Conservation (phyloP, 176 grass and related monocot species). For the Oryza glumipatula region DNA sequence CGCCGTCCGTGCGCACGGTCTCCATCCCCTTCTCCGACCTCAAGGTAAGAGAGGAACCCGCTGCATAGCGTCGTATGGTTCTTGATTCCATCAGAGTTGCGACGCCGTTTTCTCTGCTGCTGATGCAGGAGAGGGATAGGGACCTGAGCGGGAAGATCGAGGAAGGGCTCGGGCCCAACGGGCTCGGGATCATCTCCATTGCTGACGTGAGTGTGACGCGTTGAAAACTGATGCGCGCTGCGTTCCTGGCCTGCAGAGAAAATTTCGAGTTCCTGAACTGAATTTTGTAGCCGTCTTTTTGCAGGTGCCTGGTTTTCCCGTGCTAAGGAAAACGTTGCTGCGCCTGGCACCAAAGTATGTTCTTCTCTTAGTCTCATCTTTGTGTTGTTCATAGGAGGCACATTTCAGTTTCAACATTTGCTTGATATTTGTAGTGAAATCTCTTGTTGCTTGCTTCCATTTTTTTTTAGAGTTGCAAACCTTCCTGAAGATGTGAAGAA, state of each 20-base stretch:
- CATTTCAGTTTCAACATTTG: not conserved
- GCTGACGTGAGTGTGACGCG: slow-evolving; percentile 57
- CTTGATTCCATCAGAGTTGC: not conserved
- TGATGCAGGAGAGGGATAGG: slow-evolving; percentile 64
- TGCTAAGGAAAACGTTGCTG: slow-evolving; percentile 69
- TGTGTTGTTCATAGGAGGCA: not conserved
- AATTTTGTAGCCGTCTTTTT: not conserved
- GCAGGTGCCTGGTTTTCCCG: slow-evolving; percentile 72
- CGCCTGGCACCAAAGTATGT: slow-evolving; percentile 68
- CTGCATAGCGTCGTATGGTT: not conserved
- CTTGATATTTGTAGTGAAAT: not conserved
- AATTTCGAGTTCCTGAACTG: not conserved
- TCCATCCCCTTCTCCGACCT: slow-evolving; percentile 78
- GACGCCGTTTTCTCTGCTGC: slow-evolving; percentile 6
- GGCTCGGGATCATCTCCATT: slow-evolving; percentile 87
- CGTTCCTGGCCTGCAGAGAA: not conserved
- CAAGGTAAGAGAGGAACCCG: slow-evolving; percentile 37
- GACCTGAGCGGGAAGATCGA: slow-evolving; percentile 77
- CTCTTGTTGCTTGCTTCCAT: not conserved
- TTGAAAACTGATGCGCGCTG: not conserved
- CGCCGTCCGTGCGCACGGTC: slow-evolving; percentile 53
- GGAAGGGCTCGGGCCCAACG: slow-evolving; percentile 83
- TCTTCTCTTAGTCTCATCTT: not conserved
- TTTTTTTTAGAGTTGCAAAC: slow-evolving; percentile 57
- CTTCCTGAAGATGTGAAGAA: slow-evolving; percentile 69